Base-by-base conservation (phyloP, 441 rosid species). In the California macrophylla region DNA sequence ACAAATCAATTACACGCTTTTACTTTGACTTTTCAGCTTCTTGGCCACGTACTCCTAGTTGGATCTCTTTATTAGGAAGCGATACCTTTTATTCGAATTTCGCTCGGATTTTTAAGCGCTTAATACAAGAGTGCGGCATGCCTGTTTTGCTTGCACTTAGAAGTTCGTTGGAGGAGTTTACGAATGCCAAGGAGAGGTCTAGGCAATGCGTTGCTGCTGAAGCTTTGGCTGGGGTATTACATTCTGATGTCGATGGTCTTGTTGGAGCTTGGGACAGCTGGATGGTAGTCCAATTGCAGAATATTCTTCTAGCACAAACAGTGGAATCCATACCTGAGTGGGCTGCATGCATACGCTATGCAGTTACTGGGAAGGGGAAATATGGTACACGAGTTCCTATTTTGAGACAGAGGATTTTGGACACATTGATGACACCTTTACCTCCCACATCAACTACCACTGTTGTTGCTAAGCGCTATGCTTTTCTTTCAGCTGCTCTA, bases 191-290 rank as follows among this genome's bases (percentile, higher is more conserved):
- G 80, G 99, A 95, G 85, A 91, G 97, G 82, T 80, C 99, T 62
- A 95, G 93, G 82, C 99, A 92, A 79, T 95, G 99, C 70, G 99
- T 92, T 83, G 99, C 98, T 71, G 96, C 98, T 71, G 98, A 95
- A 88, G 95, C 96, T 66, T 86, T 95, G 47, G 99, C 98, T 68
- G 99, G 99, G 67, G 68, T 88, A 65, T 82, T 95, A 77, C 99
- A 95, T 78, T 89, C 97, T 75, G 97, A 95, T 84, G 84, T 95
- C 26, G 77, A 86, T 73, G 99, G 97, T 72, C 89, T 95, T 77
- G 71, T 75, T 66, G 89, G 80, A 74, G 96, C 78, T 50, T 92
- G 99, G 99, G 91, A 95, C 77, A 83, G 81, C 84, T 95, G 99
- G 99, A 83, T 95, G 82, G 88, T 81, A 93, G 77, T 63, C 74